Evolutionary conservation across 805 yeast genomes (phyloP).

Genomic region (Candida dajiaensis): DNA sequence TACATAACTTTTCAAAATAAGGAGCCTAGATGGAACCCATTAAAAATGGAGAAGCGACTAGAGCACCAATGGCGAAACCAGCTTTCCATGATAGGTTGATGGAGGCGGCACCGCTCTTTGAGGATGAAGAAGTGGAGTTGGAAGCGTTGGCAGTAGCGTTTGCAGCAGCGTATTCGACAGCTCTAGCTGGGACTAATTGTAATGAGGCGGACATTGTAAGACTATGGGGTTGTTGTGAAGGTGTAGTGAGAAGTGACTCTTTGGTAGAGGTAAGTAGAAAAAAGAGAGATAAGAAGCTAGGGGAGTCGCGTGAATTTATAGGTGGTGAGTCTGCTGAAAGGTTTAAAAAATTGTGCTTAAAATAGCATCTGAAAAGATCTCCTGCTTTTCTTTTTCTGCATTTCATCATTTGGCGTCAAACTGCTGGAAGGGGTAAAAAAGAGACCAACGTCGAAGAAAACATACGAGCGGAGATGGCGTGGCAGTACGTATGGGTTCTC

Average conservation of each 20-base stretch:
- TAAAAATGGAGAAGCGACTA: conserved; percentile 32
- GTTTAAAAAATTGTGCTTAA: conserved; percentile 1
- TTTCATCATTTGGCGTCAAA: background rate
- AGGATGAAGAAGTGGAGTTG: conserved; percentile 5
- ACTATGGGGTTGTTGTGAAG: conserved; percentile 1
- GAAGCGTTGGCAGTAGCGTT: conserved; percentile 14
- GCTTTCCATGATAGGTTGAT: conserved; percentile 35
- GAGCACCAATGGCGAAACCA: conserved; percentile 33
- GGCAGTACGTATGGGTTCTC: no score
- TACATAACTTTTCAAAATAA: background rate
- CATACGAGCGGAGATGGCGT: no score
- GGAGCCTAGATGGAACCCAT: conserved; percentile 10
- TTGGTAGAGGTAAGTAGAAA: background rate
- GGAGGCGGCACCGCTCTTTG: conserved; percentile 27
- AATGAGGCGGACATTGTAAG: conserved; percentile 17
- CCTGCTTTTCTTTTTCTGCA: background rate
- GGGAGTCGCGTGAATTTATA: background rate
- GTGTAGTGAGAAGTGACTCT: background rate
- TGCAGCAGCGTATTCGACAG: conserved; percentile 23
- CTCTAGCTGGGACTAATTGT: conserved; percentile 24
- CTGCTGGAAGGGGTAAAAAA: background rate
- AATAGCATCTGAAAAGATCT: background rate
- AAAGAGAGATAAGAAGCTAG: no score
- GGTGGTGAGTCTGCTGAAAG: no score
- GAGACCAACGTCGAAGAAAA: background rate